Evolutionary conservation across 805 yeast genomes (phyloP), one percentile per base, ranked within the genome.

Genomic region (Cyberlindnera maclurae): DNA sequence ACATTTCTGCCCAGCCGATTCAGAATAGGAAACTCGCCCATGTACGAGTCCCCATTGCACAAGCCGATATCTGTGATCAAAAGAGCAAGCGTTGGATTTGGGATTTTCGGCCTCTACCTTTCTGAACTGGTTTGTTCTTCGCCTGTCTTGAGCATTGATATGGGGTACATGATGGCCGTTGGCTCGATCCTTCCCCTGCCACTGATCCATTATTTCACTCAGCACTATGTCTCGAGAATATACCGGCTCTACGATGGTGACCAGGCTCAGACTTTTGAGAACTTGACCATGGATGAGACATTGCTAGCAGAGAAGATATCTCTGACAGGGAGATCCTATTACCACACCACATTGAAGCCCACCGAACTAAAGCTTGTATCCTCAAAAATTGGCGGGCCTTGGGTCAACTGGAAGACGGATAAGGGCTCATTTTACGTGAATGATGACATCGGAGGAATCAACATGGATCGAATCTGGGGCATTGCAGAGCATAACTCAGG

Each of bases 401-500:
- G 71, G 67, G 64, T 65, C 18, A 73, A 72, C 42, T 66, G 73
- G 70, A 58, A 58, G 29, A 57, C 61, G 13, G 55, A 59, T 9
- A 62, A 71, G 34, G 57, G 61, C 13, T 13, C 33, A 1, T 77
- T 65, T 55, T 82, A 77, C 51, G 72, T 85, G 3, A 73, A 70
- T 12, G 94, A 85, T 51, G 81, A 84, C 46, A 65, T 82, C 32
- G 93, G 95, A 3, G 94, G 94, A 3, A 62, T 82, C 55, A 75
- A 76, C 46, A 85, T 85, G 95, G 93, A 85, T 51, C 64, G 95
- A 39, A 60, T 85, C 5, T 81, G 95, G 90, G 87, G 89, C 0
- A 73, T 83, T n/a, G 75, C 82, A 1, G 95, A 86, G 54, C 63
- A 64, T 35, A 77, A 80, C 15, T 12, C 37, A 10, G 42, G 43